A percentile compares a stretch with the other conserved stretches of the same genome.
Evolutionary conservation across 2,329 filamentous ascomycete species (phyloP).

Genomic region (Penicillium oxalicum): DNA sequence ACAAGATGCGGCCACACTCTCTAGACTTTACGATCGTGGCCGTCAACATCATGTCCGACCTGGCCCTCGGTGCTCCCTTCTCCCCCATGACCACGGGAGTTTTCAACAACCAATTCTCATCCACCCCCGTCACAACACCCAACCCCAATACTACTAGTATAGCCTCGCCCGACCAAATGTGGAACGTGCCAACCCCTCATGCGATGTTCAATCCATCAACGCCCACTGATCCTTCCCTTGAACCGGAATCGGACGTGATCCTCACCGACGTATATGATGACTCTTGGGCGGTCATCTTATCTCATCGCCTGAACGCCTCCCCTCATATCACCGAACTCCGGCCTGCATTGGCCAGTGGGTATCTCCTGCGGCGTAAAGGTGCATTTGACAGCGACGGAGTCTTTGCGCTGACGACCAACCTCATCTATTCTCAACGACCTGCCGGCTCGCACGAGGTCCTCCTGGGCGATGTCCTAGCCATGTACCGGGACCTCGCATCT

Average conservation of each 20-base stretch:
- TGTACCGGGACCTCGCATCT: conserved; percentile 42
- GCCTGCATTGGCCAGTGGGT: conserved; percentile 42
- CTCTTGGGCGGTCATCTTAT: conserved; percentile 53
- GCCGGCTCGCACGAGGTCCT: conserved; percentile 29
- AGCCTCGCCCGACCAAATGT: conserved; percentile 40
- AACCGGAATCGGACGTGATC: conserved; percentile 51
- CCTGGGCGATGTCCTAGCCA: conserved; percentile 38
- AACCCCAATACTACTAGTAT: conserved; percentile 29
- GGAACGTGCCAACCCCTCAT: conserved; percentile 35
- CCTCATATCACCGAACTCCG: conserved; percentile 38
- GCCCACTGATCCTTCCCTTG: conserved; percentile 29
- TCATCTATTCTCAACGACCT: conserved; percentile 33
- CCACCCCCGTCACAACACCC: conserved; percentile 38
- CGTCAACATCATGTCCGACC: conserved; percentile 31
- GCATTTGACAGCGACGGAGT: conserved; percentile 38
- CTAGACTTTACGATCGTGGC: conserved; percentile 35
- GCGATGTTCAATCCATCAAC: conserved; percentile 35
- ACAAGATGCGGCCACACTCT: conserved; percentile 28
- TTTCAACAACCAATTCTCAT: conserved; percentile 29
- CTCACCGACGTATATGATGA: conserved; percentile 56
- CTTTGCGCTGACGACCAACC: conserved; percentile 37
- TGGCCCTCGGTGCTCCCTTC: conserved; percentile 30
- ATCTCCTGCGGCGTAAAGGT: conserved; percentile 43
- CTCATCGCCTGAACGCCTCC: conserved; percentile 42
- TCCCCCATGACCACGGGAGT: conserved; percentile 29